phyloP scores from a whole-genome alignment of 2,329 filamentous ascomycete species.

The Chaetomiaceae sp. region DNA sequence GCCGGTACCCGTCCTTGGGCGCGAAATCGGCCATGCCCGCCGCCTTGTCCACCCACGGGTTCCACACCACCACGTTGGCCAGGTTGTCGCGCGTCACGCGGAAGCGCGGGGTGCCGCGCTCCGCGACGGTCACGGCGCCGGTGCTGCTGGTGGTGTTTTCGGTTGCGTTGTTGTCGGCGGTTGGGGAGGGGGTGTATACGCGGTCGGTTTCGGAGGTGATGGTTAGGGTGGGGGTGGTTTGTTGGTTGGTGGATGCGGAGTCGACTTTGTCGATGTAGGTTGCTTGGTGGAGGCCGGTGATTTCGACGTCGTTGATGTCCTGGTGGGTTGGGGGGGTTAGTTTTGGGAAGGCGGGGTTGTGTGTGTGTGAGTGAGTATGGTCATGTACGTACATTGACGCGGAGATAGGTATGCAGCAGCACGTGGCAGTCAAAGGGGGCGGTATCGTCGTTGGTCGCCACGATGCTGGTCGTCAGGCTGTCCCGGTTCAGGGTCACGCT shows the following conservation, averaged over 20 bases:
- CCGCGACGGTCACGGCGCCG: conserved; percentile 58
- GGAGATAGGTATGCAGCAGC: conserved; percentile 86
- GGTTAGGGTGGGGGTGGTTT: conserved; percentile 45
- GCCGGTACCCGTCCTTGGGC: conserved; percentile 83
- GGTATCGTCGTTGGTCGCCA: conserved; percentile 82
- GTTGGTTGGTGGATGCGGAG: conserved; percentile 46
- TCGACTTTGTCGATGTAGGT: conserved; percentile 82
- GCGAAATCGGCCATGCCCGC: conserved; percentile 78
- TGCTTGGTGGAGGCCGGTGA: conserved; percentile 72
- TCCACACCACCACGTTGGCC: conserved; percentile 90
- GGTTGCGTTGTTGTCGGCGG: conserved; percentile 38
- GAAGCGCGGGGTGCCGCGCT: conserved; percentile 61
- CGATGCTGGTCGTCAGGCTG: conserved; percentile 72
- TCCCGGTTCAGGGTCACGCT: conserved; percentile 78
- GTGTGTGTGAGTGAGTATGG: too few species aligned
- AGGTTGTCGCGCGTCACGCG: conserved; percentile 79
- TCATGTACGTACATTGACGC: conserved; percentile 64
- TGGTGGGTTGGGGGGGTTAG: conserved; percentile 34
- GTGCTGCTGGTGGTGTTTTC: too few species aligned
- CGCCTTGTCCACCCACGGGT: conserved; percentile 87
- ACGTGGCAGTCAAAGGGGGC: conserved; percentile 86
- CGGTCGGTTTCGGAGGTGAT: conserved; percentile 81
- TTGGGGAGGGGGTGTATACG: conserved; percentile 63
- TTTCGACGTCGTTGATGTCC: conserved; percentile 70
- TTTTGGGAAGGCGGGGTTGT: neutral